phyloP scores from a whole-genome alignment of 2,329 filamentous ascomycete genomes.

The Zymoseptoria crescenta region DNA sequence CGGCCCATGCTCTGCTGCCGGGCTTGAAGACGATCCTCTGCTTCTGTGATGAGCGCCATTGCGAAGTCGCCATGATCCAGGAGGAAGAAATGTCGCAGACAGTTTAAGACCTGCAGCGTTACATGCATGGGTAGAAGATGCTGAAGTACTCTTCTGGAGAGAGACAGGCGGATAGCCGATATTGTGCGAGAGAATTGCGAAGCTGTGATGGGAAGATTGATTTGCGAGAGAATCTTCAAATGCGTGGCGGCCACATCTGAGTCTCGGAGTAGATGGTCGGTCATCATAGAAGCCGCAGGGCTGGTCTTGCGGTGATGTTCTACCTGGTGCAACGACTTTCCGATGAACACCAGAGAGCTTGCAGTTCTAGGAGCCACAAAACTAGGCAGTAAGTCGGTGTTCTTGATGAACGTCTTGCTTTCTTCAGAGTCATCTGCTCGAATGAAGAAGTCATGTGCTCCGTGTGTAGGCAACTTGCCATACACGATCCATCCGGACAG shows the following conservation, averaged over 20 bases:
- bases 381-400: slow-evolving; percentile 59
- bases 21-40: slow-evolving; percentile 68
- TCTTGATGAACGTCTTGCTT: slow-evolving; percentile 47
- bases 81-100: slow-evolving; percentile 81
- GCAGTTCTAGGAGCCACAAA: slow-evolving; percentile 71
- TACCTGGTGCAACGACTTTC: slow-evolving; percentile 80
- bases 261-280: slow-evolving; percentile 32
- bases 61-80: slow-evolving; percentile 87
- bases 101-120: slow-evolving; percentile 66
- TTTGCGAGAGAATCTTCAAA: slow-evolving; percentile 57
- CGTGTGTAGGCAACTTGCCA: slow-evolving; percentile 70
- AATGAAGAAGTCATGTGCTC: slow-evolving; percentile 81
- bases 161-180: slow-evolving; percentile 65
- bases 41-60: slow-evolving; percentile 74
- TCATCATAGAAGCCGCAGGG: slow-evolving; percentile 4
- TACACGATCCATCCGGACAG: slow-evolving; percentile 86
- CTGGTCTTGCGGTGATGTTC: slow-evolving; percentile 34
- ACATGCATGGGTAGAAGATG: slow-evolving; percentile 69
- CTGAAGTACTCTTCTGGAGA: slow-evolving; percentile 78
- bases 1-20: slow-evolving; percentile 55
- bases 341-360: slow-evolving; percentile 81
- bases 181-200: slow-evolving; percentile 64
- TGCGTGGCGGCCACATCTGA: slow-evolving; percentile 60
- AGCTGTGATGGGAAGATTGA: slow-evolving; percentile 67
- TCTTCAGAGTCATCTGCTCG: slow-evolving; percentile 16